Conservation (phyloP, 495 filamentous ascomycete species). For the Neurospora sp. region DNA sequence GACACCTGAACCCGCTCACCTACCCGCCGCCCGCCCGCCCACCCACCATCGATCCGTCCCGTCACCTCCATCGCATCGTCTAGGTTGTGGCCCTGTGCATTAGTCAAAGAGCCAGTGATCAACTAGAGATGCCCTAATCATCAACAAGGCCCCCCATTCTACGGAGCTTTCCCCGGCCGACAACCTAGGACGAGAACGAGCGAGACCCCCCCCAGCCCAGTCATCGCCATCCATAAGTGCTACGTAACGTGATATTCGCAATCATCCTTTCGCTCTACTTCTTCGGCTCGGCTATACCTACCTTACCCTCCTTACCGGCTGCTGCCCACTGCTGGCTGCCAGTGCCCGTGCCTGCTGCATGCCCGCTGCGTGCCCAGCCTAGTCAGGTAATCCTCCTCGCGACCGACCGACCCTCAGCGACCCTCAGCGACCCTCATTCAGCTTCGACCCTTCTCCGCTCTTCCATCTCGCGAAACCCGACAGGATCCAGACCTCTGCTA, state of each 20-base stretch:
- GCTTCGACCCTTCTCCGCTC: neutral
- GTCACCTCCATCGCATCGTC: neutral
- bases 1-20: neutral
- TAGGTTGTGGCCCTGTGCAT: neutral
- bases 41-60: neutral
- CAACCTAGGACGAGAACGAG: neutral
- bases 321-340: neutral
- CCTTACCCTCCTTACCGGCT: neutral
- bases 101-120: neutral
- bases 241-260: neutral
- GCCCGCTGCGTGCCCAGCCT: neutral
- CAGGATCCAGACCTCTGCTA: neutral
- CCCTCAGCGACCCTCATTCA: neutral
- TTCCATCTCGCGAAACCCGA: neutral
- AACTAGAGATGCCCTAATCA: neutral
- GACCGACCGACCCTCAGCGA: neutral
- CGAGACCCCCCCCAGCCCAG: no score
- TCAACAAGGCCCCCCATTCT: neutral
- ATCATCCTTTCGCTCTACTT: neutral
- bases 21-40: neutral
- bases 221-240: neutral
- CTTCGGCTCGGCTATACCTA: neutral
- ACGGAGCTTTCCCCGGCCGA: neutral
- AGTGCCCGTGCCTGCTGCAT: neutral
- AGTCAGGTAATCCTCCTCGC: neutral